These are phyloP conservation scores for Rhizopus microsporus DNA, from an alignment of 371 early-diverging fungal genomes.

Conservation along the genomic window DNA sequence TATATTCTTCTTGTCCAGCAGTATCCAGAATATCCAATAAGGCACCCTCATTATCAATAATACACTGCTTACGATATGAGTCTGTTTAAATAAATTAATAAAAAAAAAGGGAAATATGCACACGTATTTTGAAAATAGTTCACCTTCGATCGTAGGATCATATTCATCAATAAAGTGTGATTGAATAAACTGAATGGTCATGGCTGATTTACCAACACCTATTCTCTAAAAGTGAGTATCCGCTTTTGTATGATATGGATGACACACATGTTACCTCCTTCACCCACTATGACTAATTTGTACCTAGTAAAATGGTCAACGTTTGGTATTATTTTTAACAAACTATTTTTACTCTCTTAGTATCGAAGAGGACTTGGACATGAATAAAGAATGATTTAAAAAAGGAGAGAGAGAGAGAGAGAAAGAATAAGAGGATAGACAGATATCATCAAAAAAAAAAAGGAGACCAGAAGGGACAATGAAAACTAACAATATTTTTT, in stretches of 20 bases:
- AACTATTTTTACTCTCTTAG: conserved; percentile 11
- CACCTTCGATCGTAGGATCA: conserved; percentile 84
- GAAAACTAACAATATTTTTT: background rate
- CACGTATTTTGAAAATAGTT: conserved; percentile 7
- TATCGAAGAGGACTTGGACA: conserved; percentile 10
- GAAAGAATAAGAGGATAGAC: background rate
- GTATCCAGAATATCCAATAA: conserved; percentile 82
- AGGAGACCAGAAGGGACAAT: background rate
- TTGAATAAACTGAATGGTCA: conserved; percentile 82
- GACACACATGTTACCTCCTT: conserved; percentile 47
- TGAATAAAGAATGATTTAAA: conserved; percentile 3
- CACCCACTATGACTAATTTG: conserved; percentile 80
- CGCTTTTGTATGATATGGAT: background rate
- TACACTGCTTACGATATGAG: conserved; percentile 78
- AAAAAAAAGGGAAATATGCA: background rate
- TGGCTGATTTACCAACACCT: conserved; percentile 73
- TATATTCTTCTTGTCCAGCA: conserved; percentile 87
- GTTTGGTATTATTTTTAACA: background rate
- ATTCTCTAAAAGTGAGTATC: background rate
- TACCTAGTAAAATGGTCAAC: conserved; percentile 10
- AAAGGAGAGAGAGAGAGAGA: conserved; percentile 3
- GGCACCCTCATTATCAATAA: conserved; percentile 70
- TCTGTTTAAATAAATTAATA: conserved; percentile 41
- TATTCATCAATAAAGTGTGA: conserved; percentile 82
- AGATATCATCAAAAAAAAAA: background rate